Base-by-base conservation (phyloP, 2,329 filamentous ascomycete species). In the Venturia aucupariae region DNA sequence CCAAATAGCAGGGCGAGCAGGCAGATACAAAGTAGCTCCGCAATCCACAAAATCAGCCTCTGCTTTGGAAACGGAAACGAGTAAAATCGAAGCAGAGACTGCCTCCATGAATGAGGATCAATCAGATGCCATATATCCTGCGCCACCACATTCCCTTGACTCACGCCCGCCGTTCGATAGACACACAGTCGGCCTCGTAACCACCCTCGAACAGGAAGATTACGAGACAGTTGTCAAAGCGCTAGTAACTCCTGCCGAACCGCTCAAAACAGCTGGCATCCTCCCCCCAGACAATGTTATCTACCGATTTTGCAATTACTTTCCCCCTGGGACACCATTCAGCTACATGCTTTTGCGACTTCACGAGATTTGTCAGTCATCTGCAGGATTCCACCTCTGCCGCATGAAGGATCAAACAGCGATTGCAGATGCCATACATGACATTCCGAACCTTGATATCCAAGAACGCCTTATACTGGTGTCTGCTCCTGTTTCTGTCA, bases 1-100 rank as follows among this genome's bases (percentile, higher is more conserved):
- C 75, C 94, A 99, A 73, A 99, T 99, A 71, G 94, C 87, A 61
- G 94, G 94, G 22, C 86, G 94, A 68, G 94, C 94, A 15, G 94
- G 94, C 35, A 87, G 94, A 57, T 99, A 87, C 75, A 86, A 87
- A 65, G 87, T 88, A 35, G 90, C 90, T 2, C 79, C 81, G 35
- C 81, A 89, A 71, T 80, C 82, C 35, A 75, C 76, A 60, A 65
- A 72, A 17, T 30, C 24, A n/a, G 11, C 27, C 7, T 15, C 27
- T 30, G 57, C 67, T 11, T 54, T 65, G 10, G 65, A 63, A 41
- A 64, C 62, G 44, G 70, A 67, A 19, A 70, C 72, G 39, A 70
- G 66, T 11, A 64, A 68, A 13, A 73, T 73, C 6, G 46, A 48
- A 13, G 30, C 54, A 11, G 39, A 60, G 30, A 39, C 63, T 24